Percentiles rank a stretch among this genome's conserved stretches.
These are phyloP conservation scores for Calonectria pauciramosa DNA, from an alignment of 2,329 filamentous ascomycete genomes.

Conservation along the genomic window DNA sequence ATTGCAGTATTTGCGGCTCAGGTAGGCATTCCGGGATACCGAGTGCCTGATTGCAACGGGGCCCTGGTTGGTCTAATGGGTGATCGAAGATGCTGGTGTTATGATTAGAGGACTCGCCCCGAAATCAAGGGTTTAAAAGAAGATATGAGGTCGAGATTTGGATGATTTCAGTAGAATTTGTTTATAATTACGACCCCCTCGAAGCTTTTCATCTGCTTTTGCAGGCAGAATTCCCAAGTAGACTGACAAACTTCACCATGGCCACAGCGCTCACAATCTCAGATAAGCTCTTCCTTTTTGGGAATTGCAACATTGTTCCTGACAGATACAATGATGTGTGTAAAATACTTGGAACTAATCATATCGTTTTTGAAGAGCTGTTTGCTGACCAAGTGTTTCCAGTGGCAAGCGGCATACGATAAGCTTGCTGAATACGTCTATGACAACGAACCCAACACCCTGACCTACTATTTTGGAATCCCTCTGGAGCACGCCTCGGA, in stretches of 20 bases:
- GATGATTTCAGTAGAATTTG: too few species aligned
- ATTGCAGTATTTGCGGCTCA: background rate
- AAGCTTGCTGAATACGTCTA: conserved; percentile 53
- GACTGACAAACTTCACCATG: background rate
- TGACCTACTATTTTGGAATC: conserved; percentile 59
- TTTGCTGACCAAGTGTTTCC: background rate
- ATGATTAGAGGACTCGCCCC: background rate
- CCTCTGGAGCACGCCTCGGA: conserved; percentile 44
- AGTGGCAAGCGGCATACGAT: conserved; percentile 59
- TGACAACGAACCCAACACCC: conserved; percentile 50
- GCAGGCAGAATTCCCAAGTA: background rate
- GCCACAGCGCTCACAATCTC: conserved; percentile 21
- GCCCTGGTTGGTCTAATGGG: background rate
- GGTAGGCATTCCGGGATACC: conserved; percentile 9
- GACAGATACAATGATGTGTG: conserved; percentile 51
- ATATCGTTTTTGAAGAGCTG: background rate
- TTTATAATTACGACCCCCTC: background rate
- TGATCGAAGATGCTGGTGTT: background rate
- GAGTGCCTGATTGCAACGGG: conserved; percentile 15
- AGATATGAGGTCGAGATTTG: background rate
- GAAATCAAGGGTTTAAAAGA: background rate
- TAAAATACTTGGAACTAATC: background rate
- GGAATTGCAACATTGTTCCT: conserved; percentile 54
- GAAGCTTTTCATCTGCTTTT: background rate
- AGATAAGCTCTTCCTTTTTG: conserved; percentile 39